These are phyloP conservation scores for Rhododendron henanense DNA, from an alignment of 148 eudicot species.

Conservation along the genomic window DNA sequence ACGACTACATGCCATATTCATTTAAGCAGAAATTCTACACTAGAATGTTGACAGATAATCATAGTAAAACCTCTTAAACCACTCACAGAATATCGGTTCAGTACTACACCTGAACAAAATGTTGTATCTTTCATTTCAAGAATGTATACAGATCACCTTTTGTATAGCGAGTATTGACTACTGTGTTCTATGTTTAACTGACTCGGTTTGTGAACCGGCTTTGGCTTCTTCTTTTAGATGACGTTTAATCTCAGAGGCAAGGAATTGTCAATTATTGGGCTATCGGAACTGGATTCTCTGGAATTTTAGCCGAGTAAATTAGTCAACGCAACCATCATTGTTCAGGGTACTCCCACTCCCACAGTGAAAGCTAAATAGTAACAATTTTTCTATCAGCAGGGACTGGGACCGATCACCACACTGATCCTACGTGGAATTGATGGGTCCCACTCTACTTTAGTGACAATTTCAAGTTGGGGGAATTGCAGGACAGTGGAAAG, in stretches of 20 bases:
- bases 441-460: no score
- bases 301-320: neutral
- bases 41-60: neutral
- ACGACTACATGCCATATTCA: neutral
- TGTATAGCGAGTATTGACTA: neutral
- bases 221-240: neutral
- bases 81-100: neutral
- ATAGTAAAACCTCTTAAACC: neutral
- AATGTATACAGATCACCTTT: neutral
- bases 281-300: neutral
- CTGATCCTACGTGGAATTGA: no score
- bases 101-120: neutral
- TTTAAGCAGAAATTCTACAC: neutral
- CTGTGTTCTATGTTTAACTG: neutral
- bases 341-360: neutral
- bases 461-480: no score
- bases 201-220: neutral
- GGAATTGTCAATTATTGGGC: neutral
- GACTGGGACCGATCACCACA: no score
- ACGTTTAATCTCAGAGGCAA: neutral
- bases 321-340: neutral
- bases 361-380: neutral
- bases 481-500: no score
- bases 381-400: no score
- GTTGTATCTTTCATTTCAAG: neutral